Percentiles rank a stretch among this genome's conserved stretches.
Conservation (phyloP, 306 rosid species). For the Quercus wislizeni region DNA sequence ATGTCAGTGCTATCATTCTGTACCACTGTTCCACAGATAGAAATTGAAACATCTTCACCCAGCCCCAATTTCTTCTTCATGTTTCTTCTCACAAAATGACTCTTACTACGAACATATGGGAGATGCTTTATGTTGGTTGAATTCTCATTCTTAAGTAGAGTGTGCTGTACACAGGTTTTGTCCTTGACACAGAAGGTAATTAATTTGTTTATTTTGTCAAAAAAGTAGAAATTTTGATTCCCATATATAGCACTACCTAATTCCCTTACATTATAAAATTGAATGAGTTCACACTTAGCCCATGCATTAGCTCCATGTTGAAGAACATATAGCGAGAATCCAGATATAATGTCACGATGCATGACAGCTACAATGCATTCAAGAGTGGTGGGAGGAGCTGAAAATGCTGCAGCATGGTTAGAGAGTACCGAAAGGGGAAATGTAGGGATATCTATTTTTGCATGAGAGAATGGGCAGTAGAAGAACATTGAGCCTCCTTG, state of each 20-base stretch:
- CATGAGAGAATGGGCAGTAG: conserved; percentile 22
- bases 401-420: conserved; percentile 22
- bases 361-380: conserved; percentile 9
- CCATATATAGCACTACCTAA: conserved; percentile 2
- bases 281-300: background rate
- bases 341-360: background rate
- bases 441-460: conserved; percentile 15
- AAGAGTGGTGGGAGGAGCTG: conserved; percentile 16
- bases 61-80: background rate
- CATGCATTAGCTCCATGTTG: conserved; percentile 6
- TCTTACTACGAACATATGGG: background rate
- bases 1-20: background rate
- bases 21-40: conserved; percentile 4
- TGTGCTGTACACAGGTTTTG: background rate
- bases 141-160: background rate
- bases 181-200: background rate
- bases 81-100: background rate
- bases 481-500: conserved; percentile 16
- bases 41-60: background rate
- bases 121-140: background rate
- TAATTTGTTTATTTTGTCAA: background rate
- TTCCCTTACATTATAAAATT: background rate
- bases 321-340: conserved; percentile 2
- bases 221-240: conserved; percentile 1
- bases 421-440: background rate